These are phyloP conservation scores for Mortierella sp. DNA, from an alignment of 371 early-diverging fungal genomes.

Conservation along the genomic window DNA sequence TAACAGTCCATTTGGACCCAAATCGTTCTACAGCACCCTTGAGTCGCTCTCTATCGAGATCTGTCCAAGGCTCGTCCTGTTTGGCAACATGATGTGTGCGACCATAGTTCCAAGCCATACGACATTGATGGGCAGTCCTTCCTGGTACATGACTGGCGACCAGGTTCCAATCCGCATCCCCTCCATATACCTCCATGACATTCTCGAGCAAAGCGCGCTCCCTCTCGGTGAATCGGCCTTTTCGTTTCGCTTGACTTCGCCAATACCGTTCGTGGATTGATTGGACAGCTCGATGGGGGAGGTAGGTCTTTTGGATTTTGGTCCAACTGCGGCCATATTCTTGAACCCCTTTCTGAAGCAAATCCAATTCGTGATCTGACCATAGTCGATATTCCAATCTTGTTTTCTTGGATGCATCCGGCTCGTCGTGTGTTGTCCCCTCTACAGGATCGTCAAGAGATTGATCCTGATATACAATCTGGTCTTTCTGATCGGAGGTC, in stretches of 20 bases:
- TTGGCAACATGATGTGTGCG: slow-evolving; percentile 29
- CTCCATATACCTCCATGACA: slow-evolving; percentile 37
- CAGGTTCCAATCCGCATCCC: slow-evolving; percentile 33
- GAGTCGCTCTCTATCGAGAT: slow-evolving; percentile 29
- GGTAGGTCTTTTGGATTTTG: slow-evolving; percentile 22
- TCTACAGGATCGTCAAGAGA: neutral
- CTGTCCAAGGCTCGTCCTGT: slow-evolving; percentile 36
- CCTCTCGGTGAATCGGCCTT: slow-evolving; percentile 32
- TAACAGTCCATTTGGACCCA: slow-evolving; percentile 26
- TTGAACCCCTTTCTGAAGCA: slow-evolving; percentile 27
- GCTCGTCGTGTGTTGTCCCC: neutral
- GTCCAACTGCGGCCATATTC: slow-evolving; percentile 30
- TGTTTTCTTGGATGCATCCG: neutral
- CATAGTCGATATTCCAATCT: slow-evolving; percentile 11
- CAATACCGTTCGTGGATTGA: slow-evolving; percentile 36
- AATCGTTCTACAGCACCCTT: slow-evolving; percentile 29
- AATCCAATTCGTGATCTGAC: slow-evolving; percentile 39
- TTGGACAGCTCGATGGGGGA: slow-evolving; percentile 35
- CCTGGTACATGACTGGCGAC: slow-evolving; percentile 46
- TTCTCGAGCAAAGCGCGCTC: slow-evolving; percentile 38
- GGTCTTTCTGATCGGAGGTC: neutral
- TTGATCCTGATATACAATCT: slow-evolving; percentile 1
- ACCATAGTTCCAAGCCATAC: slow-evolving; percentile 38
- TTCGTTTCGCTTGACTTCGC: slow-evolving; percentile 23
- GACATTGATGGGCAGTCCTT: slow-evolving; percentile 45